A percentile compares a stretch with the other conserved stretches of the same genome.
Conservation (phyloP, 2,329 filamentous ascomycete species). For the Pseudohalonectria lignicola region DNA sequence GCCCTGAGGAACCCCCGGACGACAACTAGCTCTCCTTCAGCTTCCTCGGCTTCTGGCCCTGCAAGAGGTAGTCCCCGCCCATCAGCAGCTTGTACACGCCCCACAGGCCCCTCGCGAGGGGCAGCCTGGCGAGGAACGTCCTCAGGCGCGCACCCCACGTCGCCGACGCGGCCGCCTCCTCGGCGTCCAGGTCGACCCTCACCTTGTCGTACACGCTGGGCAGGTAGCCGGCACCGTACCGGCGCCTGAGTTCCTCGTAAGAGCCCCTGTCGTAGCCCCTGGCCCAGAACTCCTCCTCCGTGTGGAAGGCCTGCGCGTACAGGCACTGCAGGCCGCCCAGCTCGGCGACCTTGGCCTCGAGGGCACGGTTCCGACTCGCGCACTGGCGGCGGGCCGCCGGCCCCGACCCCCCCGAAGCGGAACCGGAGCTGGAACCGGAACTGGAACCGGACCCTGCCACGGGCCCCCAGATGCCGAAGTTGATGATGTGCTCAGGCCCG, state of each 20-base stretch:
- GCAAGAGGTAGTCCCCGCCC: constrained; percentile 34
- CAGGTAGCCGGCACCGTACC: constrained; percentile 47
- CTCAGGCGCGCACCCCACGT: constrained; percentile 20
- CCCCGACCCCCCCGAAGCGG: too few relatives aligned
- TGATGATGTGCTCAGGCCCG: constrained; percentile 28
- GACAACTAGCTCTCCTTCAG: neutral
- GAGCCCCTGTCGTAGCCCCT: constrained; percentile 48
- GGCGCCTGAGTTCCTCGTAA: constrained; percentile 46
- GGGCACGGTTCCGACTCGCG: constrained; percentile 42
- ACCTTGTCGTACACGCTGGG: constrained; percentile 61
- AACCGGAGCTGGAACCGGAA: too few relatives aligned
- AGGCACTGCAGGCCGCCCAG: constrained; percentile 49
- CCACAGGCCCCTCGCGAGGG: constrained; percentile 33
- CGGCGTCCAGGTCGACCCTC: constrained; percentile 31
- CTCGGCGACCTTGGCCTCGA: constrained; percentile 34
- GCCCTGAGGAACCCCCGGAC: too few relatives aligned
- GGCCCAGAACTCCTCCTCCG: constrained; percentile 56
- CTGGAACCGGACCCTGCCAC: too few relatives aligned
- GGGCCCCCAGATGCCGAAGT: constrained; percentile 54
- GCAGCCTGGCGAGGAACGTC: constrained; percentile 18
- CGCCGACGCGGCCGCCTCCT: constrained; percentile 16
- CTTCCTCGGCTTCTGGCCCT: constrained; percentile 32
- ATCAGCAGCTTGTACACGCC: constrained; percentile 32
- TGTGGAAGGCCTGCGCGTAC: constrained; percentile 60
- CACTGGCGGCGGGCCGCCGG: constrained; percentile 30